Conservation (phyloP, 2,329 filamentous ascomycete species). For the Xylaria sp. region DNA sequence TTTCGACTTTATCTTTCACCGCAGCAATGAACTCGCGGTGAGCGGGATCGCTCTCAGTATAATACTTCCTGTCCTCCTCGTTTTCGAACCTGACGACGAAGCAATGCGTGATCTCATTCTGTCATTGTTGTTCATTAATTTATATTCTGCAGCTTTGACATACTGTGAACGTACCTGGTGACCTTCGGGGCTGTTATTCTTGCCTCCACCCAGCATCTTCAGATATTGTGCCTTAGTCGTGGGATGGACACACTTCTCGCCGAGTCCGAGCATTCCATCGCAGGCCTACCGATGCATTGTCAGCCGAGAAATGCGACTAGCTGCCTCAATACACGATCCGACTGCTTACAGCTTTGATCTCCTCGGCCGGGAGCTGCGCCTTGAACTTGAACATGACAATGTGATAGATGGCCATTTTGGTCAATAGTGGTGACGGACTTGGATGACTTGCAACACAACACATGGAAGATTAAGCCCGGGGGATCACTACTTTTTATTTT, state of each 20-base stretch:
- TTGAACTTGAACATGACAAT: constrained; percentile 48
- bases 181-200: constrained; percentile 70
- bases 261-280: constrained; percentile 57
- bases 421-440: not conserved
- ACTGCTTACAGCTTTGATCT: constrained; percentile 46
- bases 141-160: not conserved
- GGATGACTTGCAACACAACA: not conserved
- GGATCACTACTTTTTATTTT: not conserved
- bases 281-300: constrained; percentile 44
- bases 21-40: constrained; percentile 68
- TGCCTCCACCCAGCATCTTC: constrained; percentile 64
- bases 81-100: constrained; percentile 74
- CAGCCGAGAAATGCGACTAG: not conserved
- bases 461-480: not conserved
- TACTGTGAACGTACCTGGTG: constrained; percentile 58
- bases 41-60: constrained; percentile 69
- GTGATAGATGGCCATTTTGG: constrained; percentile 47
- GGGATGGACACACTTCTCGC: constrained; percentile 69
- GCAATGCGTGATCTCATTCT: constrained; percentile 71
- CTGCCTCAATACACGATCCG: not conserved
- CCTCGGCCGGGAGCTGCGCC: constrained; percentile 41
- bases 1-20: constrained; percentile 59
- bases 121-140: constrained; percentile 1
- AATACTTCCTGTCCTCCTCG: constrained; percentile 73
- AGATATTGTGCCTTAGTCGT: constrained; percentile 68